Evolutionary conservation across 306 rosid species (phyloP), one percentile per base, ranked within the genome.

Genomic region (Lagenaria siceraria): DNA sequence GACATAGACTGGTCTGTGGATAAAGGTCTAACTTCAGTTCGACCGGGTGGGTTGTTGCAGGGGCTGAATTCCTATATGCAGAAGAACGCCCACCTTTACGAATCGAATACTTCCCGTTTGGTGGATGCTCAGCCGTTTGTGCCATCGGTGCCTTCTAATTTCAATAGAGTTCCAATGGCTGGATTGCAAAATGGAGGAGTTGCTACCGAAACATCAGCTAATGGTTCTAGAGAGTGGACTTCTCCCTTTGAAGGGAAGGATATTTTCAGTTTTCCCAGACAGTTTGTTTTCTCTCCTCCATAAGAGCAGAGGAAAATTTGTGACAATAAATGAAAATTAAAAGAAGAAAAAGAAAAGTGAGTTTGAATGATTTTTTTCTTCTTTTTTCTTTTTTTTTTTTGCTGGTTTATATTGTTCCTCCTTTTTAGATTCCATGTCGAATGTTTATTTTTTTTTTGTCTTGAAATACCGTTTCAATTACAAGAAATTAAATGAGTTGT

Each of bases 221-320:
- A 83, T 1, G 92, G 89, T 79, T 88, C 95, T 17, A 86, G 93
- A 79, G 98, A 90, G 61, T 96, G 99, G 99, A 86, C 91, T 36
- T 92, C 98, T 76, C 96, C 99, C 5, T 96, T 96, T 29, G 98
- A 92, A 89, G 99, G 95, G 84, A 95, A 90, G 78, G 99, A 92
- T 89, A 90, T 96, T 78, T 96, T 96, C 84, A 90, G 93, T 81
- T 86, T 88, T 85, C 90, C 99, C 35, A 90, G 99, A 87, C 94
- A 90, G 96, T 90, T 86, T 92, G 99, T 96, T 84, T 96, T 92
- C 84, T 92, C 98, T 81, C 97, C 97, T 75, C 83, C 97, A 78
- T 92, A 86, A 85, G 81, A 59, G 72, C 84, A 49, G 88, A 74
- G 85, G 79, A 66, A 38, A 77, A 81, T 77, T 70, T 82, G 77